phyloP scores from a whole-genome alignment of 164 flowering plant species.

The Kingdonia uniflora region DNA sequence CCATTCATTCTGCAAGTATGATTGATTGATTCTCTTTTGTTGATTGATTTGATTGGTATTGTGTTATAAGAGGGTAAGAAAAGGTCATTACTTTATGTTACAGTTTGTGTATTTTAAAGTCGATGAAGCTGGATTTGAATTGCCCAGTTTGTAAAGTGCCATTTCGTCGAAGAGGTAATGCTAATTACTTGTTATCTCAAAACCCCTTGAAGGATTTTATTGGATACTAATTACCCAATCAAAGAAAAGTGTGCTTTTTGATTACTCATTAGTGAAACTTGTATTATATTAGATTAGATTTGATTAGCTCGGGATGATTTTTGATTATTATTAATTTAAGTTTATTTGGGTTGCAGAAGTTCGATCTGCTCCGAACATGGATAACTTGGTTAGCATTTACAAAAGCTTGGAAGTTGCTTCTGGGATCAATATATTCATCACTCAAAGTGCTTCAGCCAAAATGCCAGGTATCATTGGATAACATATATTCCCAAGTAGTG shows the following conservation, averaged over 20 bases:
- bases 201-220: not conserved
- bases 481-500: too few species aligned
- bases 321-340: not conserved
- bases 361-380: constrained; percentile 93
- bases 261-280: too few species aligned
- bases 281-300: too few species aligned
- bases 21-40: not conserved
- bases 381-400: constrained; percentile 82
- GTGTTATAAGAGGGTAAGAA: too few species aligned
- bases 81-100: not conserved
- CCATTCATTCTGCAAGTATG: constrained; percentile 92
- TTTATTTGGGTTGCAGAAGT: constrained; percentile 43
- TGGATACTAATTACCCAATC: too few species aligned
- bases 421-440: constrained; percentile 59
- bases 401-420: constrained; percentile 91
- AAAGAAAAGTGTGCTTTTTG: too few species aligned
- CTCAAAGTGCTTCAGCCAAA: constrained; percentile 37
- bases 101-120: constrained; percentile 67
- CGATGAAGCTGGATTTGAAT: constrained; percentile 56
- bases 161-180: constrained; percentile 78
- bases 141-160: constrained; percentile 97
- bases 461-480: too few species aligned
- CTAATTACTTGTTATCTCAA: not conserved
- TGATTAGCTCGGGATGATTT: not conserved
- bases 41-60: not conserved